Base-by-base conservation (phyloP, 345 rosid species). In the Isatis tinctoria region DNA sequence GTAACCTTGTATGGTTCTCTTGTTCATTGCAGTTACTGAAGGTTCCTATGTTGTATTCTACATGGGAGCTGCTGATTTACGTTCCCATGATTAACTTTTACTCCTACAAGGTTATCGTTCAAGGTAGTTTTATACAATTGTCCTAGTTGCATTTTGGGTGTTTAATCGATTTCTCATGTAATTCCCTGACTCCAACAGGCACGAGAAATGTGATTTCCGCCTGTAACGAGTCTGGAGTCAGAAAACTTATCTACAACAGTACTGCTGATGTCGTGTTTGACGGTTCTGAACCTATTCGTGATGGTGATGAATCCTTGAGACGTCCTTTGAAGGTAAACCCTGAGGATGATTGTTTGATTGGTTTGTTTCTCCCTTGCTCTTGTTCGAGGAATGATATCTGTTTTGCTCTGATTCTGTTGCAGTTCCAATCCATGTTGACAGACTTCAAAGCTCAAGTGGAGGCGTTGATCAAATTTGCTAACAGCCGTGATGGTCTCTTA, bases 401-500 rank as follows among this genome's bases (percentile, higher is more conserved):
- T 62, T 40, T 73, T 67, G 43, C 10, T 78, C 5, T 62, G 53
- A 9, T 70, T 57, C 12, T 57, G 49, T 62, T 82, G 74, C 86
- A 94, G 98, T 88, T 87, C 60, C 81, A 73, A 24, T 91, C 88
- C 54, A 77, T 65, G 79, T 49, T 87, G 79, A 88, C 73, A 81
- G 98, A 91, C 78, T 90, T 94, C 44, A 95, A 83, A 82, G 95
- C 95, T 85, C 97, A 95, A 81, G 97, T 97, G 28, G 99, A 95
- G 79, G 89, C 83, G 11, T 74, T 89, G 73, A 67, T 95, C 68
- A 79, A 86, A 69, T 83, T 74, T 79, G 96, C 99, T 61, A 92
- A 95, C 64, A 78, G 87, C 65, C 77, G 79, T 61, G 88, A 87
- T 70, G 92, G 98, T 63, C 91, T 92, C 45, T 83, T 92, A 81